Conservation (phyloP, 192 early-diverging fungal species). For the Entomortierella beljakovae region DNA sequence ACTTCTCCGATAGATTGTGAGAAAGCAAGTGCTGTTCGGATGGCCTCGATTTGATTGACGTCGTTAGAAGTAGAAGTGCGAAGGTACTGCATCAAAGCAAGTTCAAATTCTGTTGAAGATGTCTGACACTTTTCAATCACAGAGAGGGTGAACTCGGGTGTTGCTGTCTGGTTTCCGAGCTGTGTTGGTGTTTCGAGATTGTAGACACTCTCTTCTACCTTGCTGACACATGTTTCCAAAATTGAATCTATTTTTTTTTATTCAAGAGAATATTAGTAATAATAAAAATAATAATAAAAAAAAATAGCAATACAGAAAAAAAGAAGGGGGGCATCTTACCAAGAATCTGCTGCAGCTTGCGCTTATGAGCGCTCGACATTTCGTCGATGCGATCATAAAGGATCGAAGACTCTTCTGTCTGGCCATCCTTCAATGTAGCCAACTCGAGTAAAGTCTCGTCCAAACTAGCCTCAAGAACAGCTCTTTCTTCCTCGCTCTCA, state of each 20-base stretch:
- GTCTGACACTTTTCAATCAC: constrained; percentile 89
- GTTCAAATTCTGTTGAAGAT: constrained; percentile 70
- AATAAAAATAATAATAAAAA: neutral
- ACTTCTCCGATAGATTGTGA: constrained; percentile 87
- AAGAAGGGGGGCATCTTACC: too few species aligned
- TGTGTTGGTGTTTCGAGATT: constrained; percentile 85
- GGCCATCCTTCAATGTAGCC: constrained; percentile 57
- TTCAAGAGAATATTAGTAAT: neutral
- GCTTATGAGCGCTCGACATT: constrained; percentile 71
- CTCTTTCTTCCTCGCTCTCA: constrained; percentile 86
- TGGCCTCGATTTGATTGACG: constrained; percentile 83
- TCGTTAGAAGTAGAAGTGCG: constrained; percentile 55
- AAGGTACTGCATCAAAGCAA: constrained; percentile 47
- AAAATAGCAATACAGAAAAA: too few species aligned
- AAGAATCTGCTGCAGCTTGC: constrained; percentile 79
- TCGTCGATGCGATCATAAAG: constrained; percentile 72
- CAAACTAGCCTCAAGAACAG: constrained; percentile 81
- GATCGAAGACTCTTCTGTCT: constrained; percentile 23
- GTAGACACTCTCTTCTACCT: constrained; percentile 91
- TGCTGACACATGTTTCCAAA: constrained; percentile 85
- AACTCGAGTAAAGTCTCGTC: constrained; percentile 83
- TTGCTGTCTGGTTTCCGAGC: constrained; percentile 87
- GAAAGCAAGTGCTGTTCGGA: constrained; percentile 81
- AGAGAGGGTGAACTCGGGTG: constrained; percentile 91
- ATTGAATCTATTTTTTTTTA: constrained; percentile 75